Conservation (phyloP, 2,329 filamentous ascomycete genomes). For the Diaporthe capsici region DNA sequence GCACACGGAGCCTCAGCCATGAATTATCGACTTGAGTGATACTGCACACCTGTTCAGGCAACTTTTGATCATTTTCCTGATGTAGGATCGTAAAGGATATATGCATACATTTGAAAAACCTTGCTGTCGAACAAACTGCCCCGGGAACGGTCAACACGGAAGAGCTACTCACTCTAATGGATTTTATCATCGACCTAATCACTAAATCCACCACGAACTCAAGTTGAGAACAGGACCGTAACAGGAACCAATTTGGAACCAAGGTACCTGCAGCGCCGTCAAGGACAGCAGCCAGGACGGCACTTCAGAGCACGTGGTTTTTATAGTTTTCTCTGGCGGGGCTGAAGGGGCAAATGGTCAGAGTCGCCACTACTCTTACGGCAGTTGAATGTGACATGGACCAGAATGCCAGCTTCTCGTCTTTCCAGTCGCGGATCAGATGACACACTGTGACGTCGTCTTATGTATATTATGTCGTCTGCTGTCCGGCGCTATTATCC, state of each 20-base stretch:
- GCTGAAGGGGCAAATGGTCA: neutral
- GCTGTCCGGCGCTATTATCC: neutral
- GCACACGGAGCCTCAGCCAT: neutral
- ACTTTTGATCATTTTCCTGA: neutral
- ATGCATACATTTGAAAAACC: neutral
- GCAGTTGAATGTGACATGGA: neutral
- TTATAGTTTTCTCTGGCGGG: neutral
- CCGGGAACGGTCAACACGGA: neutral
- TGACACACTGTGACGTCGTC: neutral
- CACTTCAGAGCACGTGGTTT: neutral
- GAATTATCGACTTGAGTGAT: neutral
- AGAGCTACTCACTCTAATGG: neutral
- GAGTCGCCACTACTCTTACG: neutral
- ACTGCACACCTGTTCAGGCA: too few relatives aligned
- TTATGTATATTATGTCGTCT: neutral
- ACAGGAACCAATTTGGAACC: neutral
- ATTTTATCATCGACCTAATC: neutral
- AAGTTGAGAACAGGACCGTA: neutral
- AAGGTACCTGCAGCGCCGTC: neutral
- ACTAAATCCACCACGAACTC: neutral
- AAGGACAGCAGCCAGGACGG: neutral
- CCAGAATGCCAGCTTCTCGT: neutral
- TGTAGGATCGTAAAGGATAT: neutral
- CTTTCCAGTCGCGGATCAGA: neutral
- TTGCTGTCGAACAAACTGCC: neutral